Evolutionary conservation across 2,329 filamentous ascomycete species (phyloP).

Genomic region (Aureobasidium sp.): DNA sequence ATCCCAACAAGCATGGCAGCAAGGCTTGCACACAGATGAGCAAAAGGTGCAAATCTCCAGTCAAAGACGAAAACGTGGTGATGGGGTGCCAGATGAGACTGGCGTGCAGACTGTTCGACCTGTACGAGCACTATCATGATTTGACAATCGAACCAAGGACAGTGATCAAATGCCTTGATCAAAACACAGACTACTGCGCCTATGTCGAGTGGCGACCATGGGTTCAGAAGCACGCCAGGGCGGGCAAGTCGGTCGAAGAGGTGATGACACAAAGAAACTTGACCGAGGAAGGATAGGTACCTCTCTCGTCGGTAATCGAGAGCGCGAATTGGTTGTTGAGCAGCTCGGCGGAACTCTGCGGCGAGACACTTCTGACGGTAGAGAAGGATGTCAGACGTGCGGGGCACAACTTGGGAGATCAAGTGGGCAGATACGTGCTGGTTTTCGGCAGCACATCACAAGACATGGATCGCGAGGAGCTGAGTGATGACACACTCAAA

Average conservation of each 20-base stretch:
- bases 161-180: not conserved
- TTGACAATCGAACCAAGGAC: not conserved
- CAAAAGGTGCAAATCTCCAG: not conserved
- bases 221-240: not conserved
- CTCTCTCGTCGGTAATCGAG: not conserved
- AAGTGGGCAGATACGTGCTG: not conserved
- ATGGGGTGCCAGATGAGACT: not conserved
- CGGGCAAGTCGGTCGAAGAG: not conserved
- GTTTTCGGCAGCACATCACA: not conserved
- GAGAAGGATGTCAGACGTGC: not conserved
- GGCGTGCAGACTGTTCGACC: not conserved
- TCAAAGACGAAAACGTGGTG: not conserved
- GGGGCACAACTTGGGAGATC: not conserved
- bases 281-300: not conserved
- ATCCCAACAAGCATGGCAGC: not conserved
- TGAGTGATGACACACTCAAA: no score
- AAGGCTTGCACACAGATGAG: not conserved
- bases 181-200: slow-evolving; percentile 1
- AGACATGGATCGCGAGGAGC: no score
- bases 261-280: not conserved
- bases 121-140: not conserved
- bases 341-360: not conserved
- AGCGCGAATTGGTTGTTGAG: not conserved
- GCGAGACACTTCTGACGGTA: not conserved
- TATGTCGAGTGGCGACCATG: not conserved